Evolutionary conservation across 441 rosid species (phyloP).

Genomic region (Theobroma grandiflorum): DNA sequence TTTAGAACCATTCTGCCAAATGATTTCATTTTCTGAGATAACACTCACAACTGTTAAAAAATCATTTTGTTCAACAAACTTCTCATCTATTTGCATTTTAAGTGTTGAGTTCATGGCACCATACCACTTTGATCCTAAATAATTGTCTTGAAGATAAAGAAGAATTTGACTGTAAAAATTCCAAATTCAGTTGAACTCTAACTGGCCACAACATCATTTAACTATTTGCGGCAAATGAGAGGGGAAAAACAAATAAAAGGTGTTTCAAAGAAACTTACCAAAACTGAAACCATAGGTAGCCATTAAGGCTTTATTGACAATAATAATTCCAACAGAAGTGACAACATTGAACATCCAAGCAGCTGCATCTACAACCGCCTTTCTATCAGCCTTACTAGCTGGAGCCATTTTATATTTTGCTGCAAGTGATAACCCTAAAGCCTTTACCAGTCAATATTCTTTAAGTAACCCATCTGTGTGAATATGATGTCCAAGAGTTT

Average conservation of each 20-base stretch:
- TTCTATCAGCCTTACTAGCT: conserved; percentile 64
- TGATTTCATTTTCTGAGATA: not conserved
- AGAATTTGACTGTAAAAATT: not conserved
- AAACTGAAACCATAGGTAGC: conserved; percentile 83
- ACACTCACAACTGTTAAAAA: not conserved
- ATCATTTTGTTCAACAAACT: not conserved
- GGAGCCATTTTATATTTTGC: conserved; percentile 53
- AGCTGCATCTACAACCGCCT: conserved; percentile 73
- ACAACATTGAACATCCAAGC: conserved; percentile 90
- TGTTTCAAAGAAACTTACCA: conserved; percentile 42
- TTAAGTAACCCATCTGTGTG: conserved; percentile 31
- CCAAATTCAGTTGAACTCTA: not conserved
- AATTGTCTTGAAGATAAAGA: not conserved
- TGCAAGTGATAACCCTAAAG: conserved; percentile 28
- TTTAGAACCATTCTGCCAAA: not conserved
- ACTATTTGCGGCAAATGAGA: not conserved
- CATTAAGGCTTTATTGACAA: conserved; percentile 81
- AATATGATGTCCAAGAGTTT: conserved; percentile 20
- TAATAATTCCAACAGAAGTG: conserved; percentile 80
- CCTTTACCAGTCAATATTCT: conserved; percentile 42
- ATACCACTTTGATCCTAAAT: not conserved
- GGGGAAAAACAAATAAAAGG: not conserved
- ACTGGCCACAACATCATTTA: not conserved
- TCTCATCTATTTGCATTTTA: not conserved
- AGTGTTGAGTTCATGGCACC: not conserved